Base-by-base conservation (phyloP, 805 yeast genomes). In the Cyberlindnera saturnus region DNA sequence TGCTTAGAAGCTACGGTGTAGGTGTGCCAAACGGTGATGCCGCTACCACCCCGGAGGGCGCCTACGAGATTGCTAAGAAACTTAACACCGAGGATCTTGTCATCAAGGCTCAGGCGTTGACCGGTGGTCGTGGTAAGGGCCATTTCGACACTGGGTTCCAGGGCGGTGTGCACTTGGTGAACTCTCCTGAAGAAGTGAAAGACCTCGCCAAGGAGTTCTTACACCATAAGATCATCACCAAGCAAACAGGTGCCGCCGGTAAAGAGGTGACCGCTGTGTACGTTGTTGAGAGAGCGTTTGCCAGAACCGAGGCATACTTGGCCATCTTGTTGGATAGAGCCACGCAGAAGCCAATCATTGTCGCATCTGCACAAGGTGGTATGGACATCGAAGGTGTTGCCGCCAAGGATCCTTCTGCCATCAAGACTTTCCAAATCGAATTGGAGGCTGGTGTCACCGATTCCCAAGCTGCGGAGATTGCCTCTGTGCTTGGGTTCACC, bases 71-170 rank as follows among this genome's bases (percentile, higher is more conserved):
- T 42, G 98, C 98, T 55, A 77, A 82, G 69, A 69, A 73, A 45
- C 75, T 93, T 61, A 75, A 77, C 56, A 75, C 86, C 53, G 81
- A 82, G 60, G 95, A 86, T 59, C 73, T 93, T 68, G 99, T 93
- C 51, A 77, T 93, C 67, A 93, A 93, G 75, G 99, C 99, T 49
- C 99, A 93, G 73, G 97, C 96, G 39, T 77, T 93, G 61, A 90
- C 99, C 46, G 99, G 99, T 71, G 99, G 99, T 63, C 83, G 99
- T 71, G 99, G 99, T 71, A 93, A 93, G 70, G 99, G 99, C 51
- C 90, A 87, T 69, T 90, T 93, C 55, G 96, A 90, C 71, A 82
- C 81, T 59, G 99, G 99, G 41, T 80, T 87, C 64, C 81, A 91
- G 72, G 96, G 97, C 40, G 99, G 99, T 74, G 96, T 93, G 60